Conservation (phyloP, 2,329 filamentous ascomycete species). For the Fusarium nanum region DNA sequence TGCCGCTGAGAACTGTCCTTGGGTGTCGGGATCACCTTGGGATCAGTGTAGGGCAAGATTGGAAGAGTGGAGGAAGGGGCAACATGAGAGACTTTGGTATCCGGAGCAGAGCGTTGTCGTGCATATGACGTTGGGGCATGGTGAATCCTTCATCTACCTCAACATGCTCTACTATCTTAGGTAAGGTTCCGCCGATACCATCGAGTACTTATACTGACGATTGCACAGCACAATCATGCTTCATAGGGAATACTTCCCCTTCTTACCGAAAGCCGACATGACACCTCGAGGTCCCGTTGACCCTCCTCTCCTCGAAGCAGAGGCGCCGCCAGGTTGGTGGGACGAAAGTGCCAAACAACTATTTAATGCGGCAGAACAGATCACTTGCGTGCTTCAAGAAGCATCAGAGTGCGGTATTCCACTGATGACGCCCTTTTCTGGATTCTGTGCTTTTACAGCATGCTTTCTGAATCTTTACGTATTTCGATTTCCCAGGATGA, state of each 20-base stretch:
- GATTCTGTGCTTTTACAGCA: conserved; percentile 60
- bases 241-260: conserved; percentile 58
- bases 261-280: conserved; percentile 52
- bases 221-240: conserved; percentile 50
- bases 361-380: conserved; percentile 52
- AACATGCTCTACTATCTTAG: conserved; percentile 59
- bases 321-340: conserved; percentile 56
- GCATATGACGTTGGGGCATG: conserved; percentile 54
- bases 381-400: conserved; percentile 53
- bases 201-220: rapidly evolving
- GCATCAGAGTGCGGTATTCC: conserved; percentile 52
- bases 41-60: conserved; percentile 46
- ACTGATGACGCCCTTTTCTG: conserved; percentile 56
- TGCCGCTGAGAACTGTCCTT: conserved; percentile 54
- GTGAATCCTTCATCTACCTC: conserved; percentile 57
- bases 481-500: conserved; percentile 56
- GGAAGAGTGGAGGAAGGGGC: conserved; percentile 51
- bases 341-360: conserved; percentile 52
- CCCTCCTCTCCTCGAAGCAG: conserved; percentile 53
- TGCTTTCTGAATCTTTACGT: conserved; percentile 57
- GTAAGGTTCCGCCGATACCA: conserved; percentile 34
- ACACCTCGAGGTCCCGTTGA: conserved; percentile 55
- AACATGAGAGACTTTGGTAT: conserved; percentile 53
- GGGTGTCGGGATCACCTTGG: conserved; percentile 54
- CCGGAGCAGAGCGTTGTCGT: conserved; percentile 53